These are phyloP conservation scores for Aspergillus panamensis DNA, from an alignment of 495 filamentous ascomycete genomes.

Conservation along the genomic window DNA sequence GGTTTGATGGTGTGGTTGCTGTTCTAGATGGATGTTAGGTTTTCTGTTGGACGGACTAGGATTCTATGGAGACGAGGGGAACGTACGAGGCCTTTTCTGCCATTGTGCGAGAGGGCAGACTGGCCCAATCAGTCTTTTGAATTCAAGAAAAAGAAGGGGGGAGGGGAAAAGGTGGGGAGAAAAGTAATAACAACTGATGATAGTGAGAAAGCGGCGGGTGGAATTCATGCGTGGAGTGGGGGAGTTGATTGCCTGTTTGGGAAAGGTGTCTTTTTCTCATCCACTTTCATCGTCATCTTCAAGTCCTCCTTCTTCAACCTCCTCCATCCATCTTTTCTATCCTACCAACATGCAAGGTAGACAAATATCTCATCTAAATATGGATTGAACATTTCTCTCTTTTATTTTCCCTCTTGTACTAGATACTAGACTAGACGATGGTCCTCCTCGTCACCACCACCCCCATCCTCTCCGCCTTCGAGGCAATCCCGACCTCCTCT, in stretches of 20 bases:
- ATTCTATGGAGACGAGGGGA: neutral
- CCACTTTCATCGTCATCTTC: conserved; percentile 4
- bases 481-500: conserved; percentile 34
- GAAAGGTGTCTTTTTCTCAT: conserved; percentile 16
- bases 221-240: conserved; percentile 12
- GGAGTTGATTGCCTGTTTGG: conserved; percentile 27
- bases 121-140: neutral
- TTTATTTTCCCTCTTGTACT: neutral
- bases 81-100: conserved; percentile 20
- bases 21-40: conserved; percentile 10
- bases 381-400: neutral
- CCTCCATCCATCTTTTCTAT: neutral
- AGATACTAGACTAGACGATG: conserved; percentile 59
- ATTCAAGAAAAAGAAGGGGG: neutral
- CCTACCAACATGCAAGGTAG: neutral
- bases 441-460: conserved; percentile 73
- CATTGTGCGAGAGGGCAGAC: conserved; percentile 18
- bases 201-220: conserved; percentile 15
- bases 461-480: conserved; percentile 62
- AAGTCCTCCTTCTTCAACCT: neutral
- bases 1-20: conserved; percentile 60
- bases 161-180: conserved; percentile 15
- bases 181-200: conserved; percentile 3
- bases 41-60: neutral
- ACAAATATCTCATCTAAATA: neutral